Conservation (phyloP, 257 asterid species). For the Cordia subcordata region DNA sequence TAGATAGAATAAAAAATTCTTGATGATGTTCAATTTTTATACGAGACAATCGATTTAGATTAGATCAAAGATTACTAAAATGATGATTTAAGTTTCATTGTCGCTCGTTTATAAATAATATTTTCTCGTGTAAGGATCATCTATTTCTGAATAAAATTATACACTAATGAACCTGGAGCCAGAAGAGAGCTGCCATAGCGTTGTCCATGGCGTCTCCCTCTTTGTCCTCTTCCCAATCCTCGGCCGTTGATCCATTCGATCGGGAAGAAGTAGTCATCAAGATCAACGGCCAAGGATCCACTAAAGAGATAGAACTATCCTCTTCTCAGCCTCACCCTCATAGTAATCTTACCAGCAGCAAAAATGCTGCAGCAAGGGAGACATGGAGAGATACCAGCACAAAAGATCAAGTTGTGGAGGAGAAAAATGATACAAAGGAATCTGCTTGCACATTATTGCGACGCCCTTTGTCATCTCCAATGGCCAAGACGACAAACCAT, state of each 20-base stretch:
- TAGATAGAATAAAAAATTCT: too few species aligned
- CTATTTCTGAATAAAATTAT: too few species aligned
- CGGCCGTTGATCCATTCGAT: neutral
- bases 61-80: too few species aligned
- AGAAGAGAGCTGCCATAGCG: too few species aligned
- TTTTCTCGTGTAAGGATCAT: too few species aligned
- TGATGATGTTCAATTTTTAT: too few species aligned
- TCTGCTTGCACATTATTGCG: constrained; percentile 31
- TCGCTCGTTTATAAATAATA: too few species aligned
- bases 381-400: constrained; percentile 40
- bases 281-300: neutral
- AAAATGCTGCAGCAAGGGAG: constrained; percentile 3
- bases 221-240: neutral
- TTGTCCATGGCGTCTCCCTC: neutral
- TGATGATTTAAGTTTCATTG: too few species aligned
- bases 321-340: neutral
- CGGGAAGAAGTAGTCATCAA: neutral
- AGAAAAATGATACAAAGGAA: constrained; percentile 22
- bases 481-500: constrained; percentile 42
- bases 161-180: too few species aligned
- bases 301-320: neutral
- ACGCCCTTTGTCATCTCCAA: constrained; percentile 37
- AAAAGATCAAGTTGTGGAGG: constrained; percentile 15
- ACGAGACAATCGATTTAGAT: too few species aligned
- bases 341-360: neutral